phyloP scores from a whole-genome alignment of 768 basidiomycete species.

The Termitomyces bulborhizus region DNA sequence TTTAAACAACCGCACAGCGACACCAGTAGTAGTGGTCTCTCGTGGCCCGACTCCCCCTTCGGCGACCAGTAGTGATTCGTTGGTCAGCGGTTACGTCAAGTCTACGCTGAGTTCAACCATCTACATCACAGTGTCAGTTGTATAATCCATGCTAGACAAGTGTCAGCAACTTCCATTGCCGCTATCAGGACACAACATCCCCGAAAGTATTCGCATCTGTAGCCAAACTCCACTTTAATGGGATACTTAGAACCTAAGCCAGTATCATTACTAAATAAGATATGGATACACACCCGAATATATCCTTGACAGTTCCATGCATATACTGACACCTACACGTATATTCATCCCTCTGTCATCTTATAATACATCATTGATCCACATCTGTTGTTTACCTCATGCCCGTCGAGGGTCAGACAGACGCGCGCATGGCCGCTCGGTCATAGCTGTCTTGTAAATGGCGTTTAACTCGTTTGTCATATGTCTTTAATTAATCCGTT shows the following conservation, averaged over 20 bases:
- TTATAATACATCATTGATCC: constrained; percentile 13
- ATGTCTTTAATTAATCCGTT: background rate
- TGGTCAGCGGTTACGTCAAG: background rate
- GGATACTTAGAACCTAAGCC: background rate
- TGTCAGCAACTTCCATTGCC: background rate
- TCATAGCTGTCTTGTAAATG: background rate
- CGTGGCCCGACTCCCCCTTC: background rate
- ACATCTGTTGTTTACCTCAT: constrained; percentile 6
- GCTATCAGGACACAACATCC: background rate
- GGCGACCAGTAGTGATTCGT: too few relatives aligned
- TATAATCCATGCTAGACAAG: background rate
- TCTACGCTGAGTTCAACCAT: background rate
- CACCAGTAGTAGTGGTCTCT: background rate
- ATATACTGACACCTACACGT: background rate
- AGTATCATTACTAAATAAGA: background rate
- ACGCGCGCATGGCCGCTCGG: constrained; percentile 22
- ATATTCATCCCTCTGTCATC: constrained; percentile 8
- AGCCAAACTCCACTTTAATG: background rate
- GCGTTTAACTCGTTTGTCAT: constrained; percentile 2
- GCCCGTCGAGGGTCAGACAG: constrained; percentile 25
- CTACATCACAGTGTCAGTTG: background rate
- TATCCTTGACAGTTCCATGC: background rate
- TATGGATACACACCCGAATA: background rate
- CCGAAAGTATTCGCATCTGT: background rate
- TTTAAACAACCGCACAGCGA: background rate